Evolutionary conservation across 176 grass and related monocot species (phyloP), one percentile per base, ranked within the genome.

Genomic region (Eleusine indica): DNA sequence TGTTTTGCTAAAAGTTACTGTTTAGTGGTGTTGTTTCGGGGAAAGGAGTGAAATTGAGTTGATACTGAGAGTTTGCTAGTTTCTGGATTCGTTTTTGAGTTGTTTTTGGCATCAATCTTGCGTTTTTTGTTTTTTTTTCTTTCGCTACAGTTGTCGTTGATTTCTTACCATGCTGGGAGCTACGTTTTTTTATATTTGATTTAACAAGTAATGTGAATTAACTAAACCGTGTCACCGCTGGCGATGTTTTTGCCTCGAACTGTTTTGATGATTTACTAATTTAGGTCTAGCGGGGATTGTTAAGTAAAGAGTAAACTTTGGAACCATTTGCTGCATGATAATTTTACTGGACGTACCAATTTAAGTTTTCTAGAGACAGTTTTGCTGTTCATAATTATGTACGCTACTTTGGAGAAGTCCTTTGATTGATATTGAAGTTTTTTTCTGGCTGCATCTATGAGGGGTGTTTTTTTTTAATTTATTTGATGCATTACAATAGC

Each of bases 381-480:
- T 65, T 46, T 79, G 62, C 79, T 85, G 46, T 38, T 19, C 41
- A 30, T 40, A 43, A 70, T 21, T 44, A 19, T 32, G 17, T 40
- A 60, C 64, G 38, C n/a, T 78, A 43, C 48, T 71, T 78, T 49
- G 53, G 29, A 4, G 53, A 75, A 79, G 14, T 73, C 42, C 8
- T 88, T 73, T 46, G 44, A 70, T 71, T 32, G 16, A 75, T 70
- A 13, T 57, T 46, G 25, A 15, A 1, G 9, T 13, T 86, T 77
- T 75, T 71, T 47, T 47, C 44, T 11, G 32, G 28, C 52, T 68
- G 37, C 9, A 73, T 74, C 37, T 68, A 17, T 47, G 37, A 58
- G 78, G 57, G 78, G 58, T 43, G 77, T 86, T 76, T 79, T 46
- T 81, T 85, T 81, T 85, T 83, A 40, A 71, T 42, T 73, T 25